phyloP scores from a whole-genome alignment of 805 yeast species.

The Candida morakotiae region DNA sequence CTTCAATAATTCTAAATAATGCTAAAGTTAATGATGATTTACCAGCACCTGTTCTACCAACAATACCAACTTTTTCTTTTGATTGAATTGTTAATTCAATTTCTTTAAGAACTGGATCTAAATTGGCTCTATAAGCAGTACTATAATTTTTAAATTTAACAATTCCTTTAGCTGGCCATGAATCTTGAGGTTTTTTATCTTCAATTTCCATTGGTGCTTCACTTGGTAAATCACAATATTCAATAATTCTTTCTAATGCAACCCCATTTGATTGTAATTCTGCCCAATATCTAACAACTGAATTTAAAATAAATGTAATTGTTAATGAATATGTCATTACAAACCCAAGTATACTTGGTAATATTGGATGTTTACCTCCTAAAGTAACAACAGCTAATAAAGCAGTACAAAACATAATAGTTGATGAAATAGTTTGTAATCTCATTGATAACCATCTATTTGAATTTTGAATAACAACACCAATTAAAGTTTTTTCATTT shows the following conservation, averaged over 20 bases:
- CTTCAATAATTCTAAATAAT: slow-evolving; percentile 79
- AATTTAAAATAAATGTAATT: slow-evolving; percentile 26
- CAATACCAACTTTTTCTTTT: slow-evolving; percentile 87
- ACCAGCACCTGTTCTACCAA: slow-evolving; percentile 97
- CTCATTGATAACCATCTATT: slow-evolving; percentile 37
- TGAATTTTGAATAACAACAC: slow-evolving; percentile 18
- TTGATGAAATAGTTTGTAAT: slow-evolving; percentile 31
- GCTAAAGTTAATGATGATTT: slow-evolving; percentile 84
- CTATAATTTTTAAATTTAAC: slow-evolving; percentile 68
- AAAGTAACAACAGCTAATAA: slow-evolving; percentile 24
- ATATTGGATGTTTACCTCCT: slow-evolving; percentile 18
- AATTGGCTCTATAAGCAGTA: slow-evolving; percentile 78
- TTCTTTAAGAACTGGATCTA: slow-evolving; percentile 73
- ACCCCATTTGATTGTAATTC: slow-evolving; percentile 31
- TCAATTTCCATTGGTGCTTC: slow-evolving; percentile 45
- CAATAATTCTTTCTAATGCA: slow-evolving; percentile 34
- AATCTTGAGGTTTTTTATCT: slow-evolving; percentile 28
- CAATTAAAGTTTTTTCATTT: slow-evolving; percentile 19
- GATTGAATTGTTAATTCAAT: slow-evolving; percentile 63
- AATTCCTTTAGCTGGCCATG: slow-evolving; percentile 75
- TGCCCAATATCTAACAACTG: slow-evolving; percentile 30
- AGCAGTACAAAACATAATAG: slow-evolving; percentile 26
- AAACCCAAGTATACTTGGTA: slow-evolving; percentile 35
- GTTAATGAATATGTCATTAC: slow-evolving; percentile 32
- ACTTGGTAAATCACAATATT: slow-evolving; percentile 31